Evolutionary conservation across 805 yeast genomes (phyloP).

Genomic region (Candida caryicola): DNA sequence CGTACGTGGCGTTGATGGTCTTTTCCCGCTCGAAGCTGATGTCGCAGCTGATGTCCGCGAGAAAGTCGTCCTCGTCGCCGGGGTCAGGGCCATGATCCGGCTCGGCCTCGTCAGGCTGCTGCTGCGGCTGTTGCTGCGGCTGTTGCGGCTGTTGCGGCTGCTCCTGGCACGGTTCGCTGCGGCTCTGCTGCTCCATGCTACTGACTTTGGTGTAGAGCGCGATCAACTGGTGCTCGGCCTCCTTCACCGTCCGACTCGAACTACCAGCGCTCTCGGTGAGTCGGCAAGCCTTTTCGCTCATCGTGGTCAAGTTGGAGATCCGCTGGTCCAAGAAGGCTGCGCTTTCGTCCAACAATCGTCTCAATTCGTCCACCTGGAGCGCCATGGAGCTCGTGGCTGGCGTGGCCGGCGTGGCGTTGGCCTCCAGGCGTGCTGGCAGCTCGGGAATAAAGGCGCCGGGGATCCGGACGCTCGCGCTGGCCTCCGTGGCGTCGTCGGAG

Average conservation of each 20-base stretch:
- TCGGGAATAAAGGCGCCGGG: no score
- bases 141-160: neutral
- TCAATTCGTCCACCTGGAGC: slow-evolving; percentile 11
- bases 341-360: slow-evolving; percentile 9
- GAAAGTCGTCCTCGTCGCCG: neutral
- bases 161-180: neutral
- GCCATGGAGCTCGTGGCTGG: no score
- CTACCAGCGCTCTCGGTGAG: neutral
- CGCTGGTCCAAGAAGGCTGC: slow-evolving; percentile 9
- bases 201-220: neutral
- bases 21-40: slow-evolving; percentile 9
- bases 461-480: no score
- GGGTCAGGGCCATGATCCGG: neutral
- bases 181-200: neutral
- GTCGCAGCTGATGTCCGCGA: neutral
- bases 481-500: neutral
- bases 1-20: slow-evolving; percentile 13
- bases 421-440: no score
- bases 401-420: no score
- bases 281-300: slow-evolving; percentile 1
- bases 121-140: neutral
- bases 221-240: neutral
- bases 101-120: neutral
- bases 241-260: neutral
- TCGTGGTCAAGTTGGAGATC: slow-evolving; percentile 5